Conservation (phyloP, 441 rosid genomes). For the Hura crepitans region DNA sequence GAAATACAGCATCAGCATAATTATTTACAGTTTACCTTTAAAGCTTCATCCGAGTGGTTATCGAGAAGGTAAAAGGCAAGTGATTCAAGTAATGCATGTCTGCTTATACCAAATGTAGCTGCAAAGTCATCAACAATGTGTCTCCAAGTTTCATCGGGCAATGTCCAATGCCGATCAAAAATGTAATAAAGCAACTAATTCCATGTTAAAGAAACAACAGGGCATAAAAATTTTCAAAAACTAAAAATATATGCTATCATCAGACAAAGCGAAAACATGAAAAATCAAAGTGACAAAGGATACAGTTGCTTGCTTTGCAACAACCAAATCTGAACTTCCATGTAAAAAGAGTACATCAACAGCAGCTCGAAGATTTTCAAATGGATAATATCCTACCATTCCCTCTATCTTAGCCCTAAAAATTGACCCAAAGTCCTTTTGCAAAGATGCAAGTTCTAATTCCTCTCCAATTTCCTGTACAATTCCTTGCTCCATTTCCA, state of each 20-base stretch:
- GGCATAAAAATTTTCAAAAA: conserved; percentile 6
- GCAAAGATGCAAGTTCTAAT: conserved; percentile 52
- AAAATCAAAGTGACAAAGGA: conserved; percentile 59
- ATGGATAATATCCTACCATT: conserved; percentile 70
- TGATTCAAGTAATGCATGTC: conserved; percentile 81
- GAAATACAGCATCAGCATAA: conserved; percentile 7
- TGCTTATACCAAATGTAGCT: conserved; percentile 60
- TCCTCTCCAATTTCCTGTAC: conserved; percentile 44
- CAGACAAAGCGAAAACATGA: not conserved
- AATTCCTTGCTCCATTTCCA: conserved; percentile 54
- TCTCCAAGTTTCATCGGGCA: conserved; percentile 70
- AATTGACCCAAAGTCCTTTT: conserved; percentile 45
- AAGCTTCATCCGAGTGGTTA: conserved; percentile 69
- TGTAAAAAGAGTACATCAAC: conserved; percentile 77
- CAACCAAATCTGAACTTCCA: conserved; percentile 83
- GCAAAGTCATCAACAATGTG: conserved; percentile 73
- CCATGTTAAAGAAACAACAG: conserved; percentile 47
- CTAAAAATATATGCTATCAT: conserved; percentile 12
- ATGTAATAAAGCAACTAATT: conserved; percentile 83
- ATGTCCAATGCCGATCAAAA: conserved; percentile 80
- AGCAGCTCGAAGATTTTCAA: conserved; percentile 76
- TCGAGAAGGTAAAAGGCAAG: conserved; percentile 83
- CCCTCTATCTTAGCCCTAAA: conserved; percentile 68
- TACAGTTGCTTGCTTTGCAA: conserved; percentile 95
- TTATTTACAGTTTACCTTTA: conserved; percentile 47